Evolutionary conservation across 345 rosid genomes (phyloP).

Genomic region (Clarkia xantiana): DNA sequence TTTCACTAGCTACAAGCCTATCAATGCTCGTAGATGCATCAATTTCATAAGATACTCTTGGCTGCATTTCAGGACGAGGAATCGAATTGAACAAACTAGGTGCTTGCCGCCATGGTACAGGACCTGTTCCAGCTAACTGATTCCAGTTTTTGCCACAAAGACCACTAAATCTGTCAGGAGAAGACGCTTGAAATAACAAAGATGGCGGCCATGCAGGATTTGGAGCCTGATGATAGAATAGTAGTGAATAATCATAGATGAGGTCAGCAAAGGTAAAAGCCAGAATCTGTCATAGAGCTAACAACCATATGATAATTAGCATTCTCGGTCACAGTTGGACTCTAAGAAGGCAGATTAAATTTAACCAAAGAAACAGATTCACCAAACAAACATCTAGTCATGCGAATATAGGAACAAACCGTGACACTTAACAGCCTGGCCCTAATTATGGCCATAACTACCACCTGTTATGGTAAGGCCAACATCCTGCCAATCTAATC

Average conservation of each 20-base stretch:
- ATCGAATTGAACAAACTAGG: slow-evolving; percentile 46
- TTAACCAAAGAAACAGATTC: no score
- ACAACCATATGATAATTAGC: not conserved
- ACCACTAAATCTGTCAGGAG: slow-evolving; percentile 46
- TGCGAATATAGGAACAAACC: no score
- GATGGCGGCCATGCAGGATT: slow-evolving; percentile 35
- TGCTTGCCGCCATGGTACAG: slow-evolving; percentile 66
- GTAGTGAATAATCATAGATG: not conserved
- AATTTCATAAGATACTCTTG: slow-evolving; percentile 30
- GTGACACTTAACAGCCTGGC: no score
- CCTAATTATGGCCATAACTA: no score
- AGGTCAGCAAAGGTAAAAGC: not conserved
- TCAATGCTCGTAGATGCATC: slow-evolving; percentile 34
- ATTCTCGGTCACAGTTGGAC: no score
- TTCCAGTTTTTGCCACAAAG: slow-evolving; percentile 42
- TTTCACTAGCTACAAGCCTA: slow-evolving; percentile 25
- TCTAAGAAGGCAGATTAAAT: no score
- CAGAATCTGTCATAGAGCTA: not conserved
- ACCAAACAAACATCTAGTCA: no score
- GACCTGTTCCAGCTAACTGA: slow-evolving; percentile 61
- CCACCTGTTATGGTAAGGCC: no score
- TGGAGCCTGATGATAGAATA: slow-evolving; percentile 36
- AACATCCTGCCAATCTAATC: no score
- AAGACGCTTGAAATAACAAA: slow-evolving; percentile 24
- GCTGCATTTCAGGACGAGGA: slow-evolving; percentile 41